These are phyloP conservation scores for Colletotrichum tofieldiae DNA, from an alignment of 2,329 filamentous ascomycete genomes.

Conservation along the genomic window DNA sequence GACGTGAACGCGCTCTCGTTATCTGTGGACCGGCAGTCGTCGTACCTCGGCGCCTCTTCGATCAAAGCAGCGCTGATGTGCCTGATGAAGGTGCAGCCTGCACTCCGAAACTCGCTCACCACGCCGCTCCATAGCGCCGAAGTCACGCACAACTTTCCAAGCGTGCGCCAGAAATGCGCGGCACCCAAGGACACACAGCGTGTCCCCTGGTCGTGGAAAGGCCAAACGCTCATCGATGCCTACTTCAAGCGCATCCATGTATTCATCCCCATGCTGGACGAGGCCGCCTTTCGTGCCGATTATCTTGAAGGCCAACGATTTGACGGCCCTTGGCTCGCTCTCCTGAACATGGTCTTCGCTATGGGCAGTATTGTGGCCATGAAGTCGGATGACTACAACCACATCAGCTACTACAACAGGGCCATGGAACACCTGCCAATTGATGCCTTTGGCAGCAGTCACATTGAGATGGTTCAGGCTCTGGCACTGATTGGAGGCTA, in stretches of 20 bases:
- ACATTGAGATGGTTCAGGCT: conserved; percentile 82
- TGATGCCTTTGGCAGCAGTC: conserved; percentile 73
- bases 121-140: conserved; percentile 64
- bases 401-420: conserved; percentile 79
- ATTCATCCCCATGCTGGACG: conserved; percentile 82
- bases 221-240: conserved; percentile 79
- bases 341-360: conserved; percentile 84
- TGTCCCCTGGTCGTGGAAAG: conserved; percentile 74
- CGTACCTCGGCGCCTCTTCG: conserved; percentile 82
- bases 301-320: conserved; percentile 69
- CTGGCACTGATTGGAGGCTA: conserved; percentile 81
- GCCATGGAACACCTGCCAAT: conserved; percentile 78
- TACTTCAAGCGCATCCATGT: conserved; percentile 83
- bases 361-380: conserved; percentile 81
- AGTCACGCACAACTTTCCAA: conserved; percentile 62
- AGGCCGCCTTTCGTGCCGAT: conserved; percentile 76
- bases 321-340: conserved; percentile 79
- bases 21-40: conserved; percentile 70
- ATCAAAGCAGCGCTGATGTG: conserved; percentile 83
- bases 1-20: conserved; percentile 72
- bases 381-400: conserved; percentile 75
- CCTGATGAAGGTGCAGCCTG: conserved; percentile 72
- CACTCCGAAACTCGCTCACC: conserved; percentile 61
- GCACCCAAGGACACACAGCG: conserved; percentile 64
- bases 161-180: conserved; percentile 59